Evolutionary conservation across 1,284 basidiomycete genomes (phyloP).

Genomic region (Mixia osmundae): DNA sequence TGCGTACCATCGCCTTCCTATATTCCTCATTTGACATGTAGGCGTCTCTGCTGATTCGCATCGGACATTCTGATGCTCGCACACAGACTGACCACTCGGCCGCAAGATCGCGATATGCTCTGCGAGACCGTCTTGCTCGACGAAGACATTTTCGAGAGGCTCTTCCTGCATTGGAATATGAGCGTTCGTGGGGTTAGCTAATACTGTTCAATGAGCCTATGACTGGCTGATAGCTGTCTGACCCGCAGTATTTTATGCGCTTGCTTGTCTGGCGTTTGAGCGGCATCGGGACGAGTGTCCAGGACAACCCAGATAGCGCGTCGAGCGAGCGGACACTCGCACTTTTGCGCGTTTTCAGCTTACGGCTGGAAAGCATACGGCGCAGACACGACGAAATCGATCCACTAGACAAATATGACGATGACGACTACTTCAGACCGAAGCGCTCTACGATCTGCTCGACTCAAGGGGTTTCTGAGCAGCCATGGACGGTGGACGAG

Average conservation of each 20-base stretch:
- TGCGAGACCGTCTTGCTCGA: constrained; percentile 26
- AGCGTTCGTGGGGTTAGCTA: constrained; percentile 27
- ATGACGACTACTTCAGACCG: constrained; percentile 13
- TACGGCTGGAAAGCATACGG: constrained; percentile 26
- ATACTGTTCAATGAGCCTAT: neutral
- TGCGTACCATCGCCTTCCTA: constrained; percentile 28
- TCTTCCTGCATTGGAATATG: constrained; percentile 28
- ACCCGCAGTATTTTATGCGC: constrained; percentile 13
- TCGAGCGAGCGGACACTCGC: constrained; percentile 22
- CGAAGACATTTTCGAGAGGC: constrained; percentile 25
- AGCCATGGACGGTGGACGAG: constrained; percentile 16
- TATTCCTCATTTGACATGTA: constrained; percentile 28
- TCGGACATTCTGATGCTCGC: neutral
- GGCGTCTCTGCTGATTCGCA: constrained; percentile 4
- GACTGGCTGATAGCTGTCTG: neutral
- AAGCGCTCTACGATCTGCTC: constrained; percentile 19
- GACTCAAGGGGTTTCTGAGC: constrained; percentile 19
- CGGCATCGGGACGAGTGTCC: constrained; percentile 22
- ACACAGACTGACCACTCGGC: constrained; percentile 22
- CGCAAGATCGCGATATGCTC: constrained; percentile 24
- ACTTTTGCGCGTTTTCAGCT: constrained; percentile 26
- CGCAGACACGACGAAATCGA: constrained; percentile 24
- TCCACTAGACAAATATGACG: constrained; percentile 10
- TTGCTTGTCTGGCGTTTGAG: constrained; percentile 29
- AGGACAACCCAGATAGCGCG: constrained; percentile 8